Base-by-base conservation (phyloP, 768 basidiomycete species). In the Hemileccinum rubropunctum region DNA sequence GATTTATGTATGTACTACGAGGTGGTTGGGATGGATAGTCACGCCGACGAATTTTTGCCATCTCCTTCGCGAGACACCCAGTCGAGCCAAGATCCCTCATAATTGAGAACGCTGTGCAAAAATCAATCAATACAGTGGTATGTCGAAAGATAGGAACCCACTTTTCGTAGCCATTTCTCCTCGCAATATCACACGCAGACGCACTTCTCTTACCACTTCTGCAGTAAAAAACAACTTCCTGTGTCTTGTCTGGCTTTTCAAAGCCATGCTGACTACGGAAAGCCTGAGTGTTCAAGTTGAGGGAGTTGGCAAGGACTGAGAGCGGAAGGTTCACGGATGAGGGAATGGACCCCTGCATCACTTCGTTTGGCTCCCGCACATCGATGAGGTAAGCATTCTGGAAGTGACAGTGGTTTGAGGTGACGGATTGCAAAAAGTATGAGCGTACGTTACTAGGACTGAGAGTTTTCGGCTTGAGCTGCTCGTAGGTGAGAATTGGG, bases 361-460 rank as follows among this genome's bases (percentile, higher is more conserved):
- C 89, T 66, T 97, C 95, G 56, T 91, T 83, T 1, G 86, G 89
- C 66, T 97, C 95, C 18, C 95, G 84, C n/a, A 98, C 95, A 60
- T 95, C 93, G 58, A 91, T 83, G 39, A 91, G 64, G 62, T 83
- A 89, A 5, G 79, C 74, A 52, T 86, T 75, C 89, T 91, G 53
- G 37, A 53, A 18, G 38, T 50, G 30, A 56, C 23, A 11, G 12
- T 64, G 2, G 28, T 39, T 26, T 69, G 48, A 34, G 21, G 23
- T 18, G 18, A 36, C 26, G 30, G 14, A 45, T 30, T 23, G 6
- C 13, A 13, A 7, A 37, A 28, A 41, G 47, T 4, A 9, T 15
- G 18, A 28, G 18, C 66, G 23, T 58, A 89, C 89, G 3, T 76
- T 67, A 47, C 82, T 80, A 4, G 95, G 95, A 58, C 81, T 84